Evolutionary conservation across 1,139 yeast genomes (phyloP), one percentile per base, ranked within the genome.

Genomic region (Kluyveromyces sp.): DNA sequence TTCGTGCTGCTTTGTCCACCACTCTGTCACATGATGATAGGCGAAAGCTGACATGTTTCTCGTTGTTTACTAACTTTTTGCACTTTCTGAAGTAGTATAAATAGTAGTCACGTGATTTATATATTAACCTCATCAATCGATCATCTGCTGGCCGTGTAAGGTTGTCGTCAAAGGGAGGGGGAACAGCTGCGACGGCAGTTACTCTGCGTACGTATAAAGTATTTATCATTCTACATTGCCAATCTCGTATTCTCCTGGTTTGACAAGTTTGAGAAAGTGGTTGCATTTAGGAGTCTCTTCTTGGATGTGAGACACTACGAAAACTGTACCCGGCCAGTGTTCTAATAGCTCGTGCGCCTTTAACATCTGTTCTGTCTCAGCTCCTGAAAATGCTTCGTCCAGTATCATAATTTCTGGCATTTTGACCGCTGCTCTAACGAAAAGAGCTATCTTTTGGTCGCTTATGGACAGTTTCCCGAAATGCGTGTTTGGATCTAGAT

Each of bases 381-480:
- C 86, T 26, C 92, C 94, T 13, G 95, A 84, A 50, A 92, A 80
- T 0, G 97, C 95, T 66, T 92, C 98, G 60, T 92, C 98, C 2
- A 92, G 68, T 43, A 92, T 83, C 40, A 92, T 67, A 2, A 92
- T 66, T 40, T 76, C 75, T 0, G 98, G 98, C 49, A 76, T 69
- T 61, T 84, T 86, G 41, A 85, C 71, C 13, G 88, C 58, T 1
- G 95, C 83, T 45, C 97, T 69, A 32, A 88, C 65, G 52, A 92
- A 80, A 29, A 92, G 66, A 0, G 80, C 78, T 12, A 87, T 65
- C 57, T 94, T 92, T 61, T 92, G 98, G 49, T 83, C 78, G 35
- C 89, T 81, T 6, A 85, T 70, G 1, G 77, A 64, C 31, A 89
- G 64, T 2, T 78, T 78, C 7, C 65, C 59, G 54, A 92, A 80